These are phyloP conservation scores for Boletus semigastroideus DNA, from an alignment of 1,284 basidiomycete species.

Conservation along the genomic window DNA sequence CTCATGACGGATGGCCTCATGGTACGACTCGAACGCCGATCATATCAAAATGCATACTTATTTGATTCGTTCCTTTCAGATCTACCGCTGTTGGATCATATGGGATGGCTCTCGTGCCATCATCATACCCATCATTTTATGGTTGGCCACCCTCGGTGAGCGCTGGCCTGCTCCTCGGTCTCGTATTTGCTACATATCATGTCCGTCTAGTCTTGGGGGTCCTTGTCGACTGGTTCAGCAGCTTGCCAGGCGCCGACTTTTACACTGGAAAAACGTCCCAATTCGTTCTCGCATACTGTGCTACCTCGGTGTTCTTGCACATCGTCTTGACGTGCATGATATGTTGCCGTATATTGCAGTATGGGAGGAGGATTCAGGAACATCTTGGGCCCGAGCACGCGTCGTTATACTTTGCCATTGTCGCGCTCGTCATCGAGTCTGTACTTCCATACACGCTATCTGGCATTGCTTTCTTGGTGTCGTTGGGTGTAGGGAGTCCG, in stretches of 20 bases:
- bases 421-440: conserved; percentile 25
- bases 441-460: conserved; percentile 27
- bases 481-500: conserved; percentile 17
- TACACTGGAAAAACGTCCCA: conserved; percentile 12
- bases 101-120: conserved; percentile 13
- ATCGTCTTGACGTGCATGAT: conserved; percentile 21
- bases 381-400: conserved; percentile 19
- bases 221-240: conserved; percentile 10
- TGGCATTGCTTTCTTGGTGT: conserved; percentile 26
- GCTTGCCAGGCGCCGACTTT: conserved; percentile 20
- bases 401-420: conserved; percentile 16
- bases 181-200: background rate
- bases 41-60: background rate
- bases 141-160: conserved; percentile 26
- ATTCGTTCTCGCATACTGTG: conserved; percentile 24
- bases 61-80: conserved; percentile 14
- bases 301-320: conserved; percentile 21
- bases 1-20: conserved; percentile 30
- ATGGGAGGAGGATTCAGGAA: conserved; percentile 9
- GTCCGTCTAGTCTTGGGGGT: conserved; percentile 17
- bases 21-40: conserved; percentile 10
- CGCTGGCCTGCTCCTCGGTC: background rate
- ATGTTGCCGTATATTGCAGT: conserved; percentile 22
- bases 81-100: conserved; percentile 20
- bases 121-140: conserved; percentile 19